These are phyloP conservation scores for Termitomyces titanicus DNA, from an alignment of 768 basidiomycete species.

Conservation along the genomic window DNA sequence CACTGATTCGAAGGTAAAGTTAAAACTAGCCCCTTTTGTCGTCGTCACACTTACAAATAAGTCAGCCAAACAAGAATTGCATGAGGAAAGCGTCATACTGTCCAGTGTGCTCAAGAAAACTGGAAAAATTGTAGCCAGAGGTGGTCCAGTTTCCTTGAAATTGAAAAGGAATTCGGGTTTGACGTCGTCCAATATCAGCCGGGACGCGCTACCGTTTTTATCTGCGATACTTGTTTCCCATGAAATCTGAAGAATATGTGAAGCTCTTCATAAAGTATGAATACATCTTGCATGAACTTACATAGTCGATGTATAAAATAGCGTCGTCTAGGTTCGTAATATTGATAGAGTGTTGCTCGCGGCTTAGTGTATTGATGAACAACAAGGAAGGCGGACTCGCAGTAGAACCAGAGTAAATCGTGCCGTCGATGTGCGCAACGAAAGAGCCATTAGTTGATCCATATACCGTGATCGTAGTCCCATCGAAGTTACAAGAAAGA, in stretches of 20 bases:
- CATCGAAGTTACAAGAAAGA: slow-evolving; percentile 1
- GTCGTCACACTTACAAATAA: neutral
- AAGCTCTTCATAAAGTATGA: neutral
- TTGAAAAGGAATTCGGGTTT: slow-evolving; percentile 5
- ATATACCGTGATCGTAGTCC: neutral
- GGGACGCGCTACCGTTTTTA: neutral
- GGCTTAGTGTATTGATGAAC: neutral
- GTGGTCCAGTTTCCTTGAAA: slow-evolving; percentile 4
- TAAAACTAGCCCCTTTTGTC: neutral
- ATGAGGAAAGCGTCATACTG: slow-evolving; percentile 1
- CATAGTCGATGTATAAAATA: slow-evolving; percentile 4
- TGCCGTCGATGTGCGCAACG: slow-evolving; percentile 2
- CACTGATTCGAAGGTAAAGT: slow-evolving; percentile 3
- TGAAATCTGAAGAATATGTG: neutral
- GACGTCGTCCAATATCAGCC: neutral
- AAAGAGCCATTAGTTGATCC: slow-evolving; percentile 2
- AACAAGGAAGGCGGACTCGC: too few species aligned
- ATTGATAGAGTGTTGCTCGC: neutral
- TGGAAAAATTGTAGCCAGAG: neutral
- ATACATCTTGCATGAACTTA: neutral
- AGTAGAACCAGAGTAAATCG: neutral
- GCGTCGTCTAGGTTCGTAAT: neutral
- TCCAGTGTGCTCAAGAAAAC: slow-evolving; percentile 1
- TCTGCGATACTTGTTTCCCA: neutral
- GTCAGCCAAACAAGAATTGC: neutral